Evolutionary conservation across 345 rosid genomes (phyloP), one percentile per base, ranked within the genome.

Genomic region (Pistacia atlantica): DNA sequence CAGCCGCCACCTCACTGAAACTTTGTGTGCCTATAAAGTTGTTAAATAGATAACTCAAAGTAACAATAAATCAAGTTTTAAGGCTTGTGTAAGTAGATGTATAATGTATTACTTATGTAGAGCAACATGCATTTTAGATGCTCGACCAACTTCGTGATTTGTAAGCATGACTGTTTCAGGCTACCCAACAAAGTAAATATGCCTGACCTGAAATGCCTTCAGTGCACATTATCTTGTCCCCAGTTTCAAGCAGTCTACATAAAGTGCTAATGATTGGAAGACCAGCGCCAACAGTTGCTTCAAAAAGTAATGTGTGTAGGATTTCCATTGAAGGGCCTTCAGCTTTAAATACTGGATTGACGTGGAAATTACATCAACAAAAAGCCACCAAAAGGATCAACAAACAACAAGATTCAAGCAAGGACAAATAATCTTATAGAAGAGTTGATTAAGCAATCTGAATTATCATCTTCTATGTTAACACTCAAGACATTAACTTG

Each of bases 211-310:
- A 81, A 85, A 97, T 94, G 81, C 99, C 99, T 82, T 97, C 98
- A 72, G 94, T 91, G 52, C 87, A 88, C 79, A 87, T 78, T 72
- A 96, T 96, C 77, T 84, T 91, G 79, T 96, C 99, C 76, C 97
- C 97, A 4, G 99, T 96, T 84, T 96, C 98, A 6, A 94, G 94
- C 67, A 96, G 97, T 77, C 99, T 97, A 65, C 97, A 83, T 83
- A 96, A 85, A 79, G 99, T 96, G 87, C 97, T 96, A 67, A 96
- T 83, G 70, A 96, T 96, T 35, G 99, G 99, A 79, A 96, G 97
- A 72, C 99, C 98, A 76, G 99, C 99, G 81, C 99, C 99, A 80
- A 96, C 97, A 16, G 99, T 96, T 58, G 99, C 99, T 80, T 96
- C 99, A 69, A 96, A 82, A 96, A 94, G 89, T 90, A 96, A 90